Percentiles rank a stretch among this genome's conserved stretches.
Evolutionary conservation across 306 rosid genomes (phyloP).

Genomic region (Astragalus membranaceus): DNA sequence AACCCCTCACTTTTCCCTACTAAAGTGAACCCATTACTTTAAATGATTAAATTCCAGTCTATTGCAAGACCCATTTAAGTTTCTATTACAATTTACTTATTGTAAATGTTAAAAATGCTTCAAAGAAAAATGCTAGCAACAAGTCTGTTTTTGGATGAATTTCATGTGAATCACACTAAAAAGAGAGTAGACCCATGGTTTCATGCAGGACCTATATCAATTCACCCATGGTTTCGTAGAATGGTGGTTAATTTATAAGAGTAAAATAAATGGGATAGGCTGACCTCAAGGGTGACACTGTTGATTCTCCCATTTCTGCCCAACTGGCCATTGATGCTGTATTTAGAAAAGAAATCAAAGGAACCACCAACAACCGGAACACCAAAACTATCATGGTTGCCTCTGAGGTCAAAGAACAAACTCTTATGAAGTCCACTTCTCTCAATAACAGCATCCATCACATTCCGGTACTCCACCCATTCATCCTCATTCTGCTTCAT

Average conservation of each 20-base stretch:
- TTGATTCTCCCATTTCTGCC: constrained; percentile 52
- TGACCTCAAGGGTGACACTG: constrained; percentile 81
- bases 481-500: constrained; percentile 87
- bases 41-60: neutral
- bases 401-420: constrained; percentile 74
- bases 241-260: neutral
- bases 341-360: constrained; percentile 73
- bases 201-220: neutral
- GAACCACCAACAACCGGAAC: constrained; percentile 67
- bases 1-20: neutral
- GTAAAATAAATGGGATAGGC: constrained; percentile 7
- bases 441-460: constrained; percentile 56
- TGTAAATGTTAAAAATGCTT: neutral
- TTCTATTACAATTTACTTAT: neutral
- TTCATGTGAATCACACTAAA: neutral
- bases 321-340: constrained; percentile 74
- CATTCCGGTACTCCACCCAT: constrained; percentile 69
- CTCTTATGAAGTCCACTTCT: constrained; percentile 60
- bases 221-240: neutral
- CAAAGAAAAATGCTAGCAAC: neutral
- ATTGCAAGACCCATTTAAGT: neutral
- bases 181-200: neutral
- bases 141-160: neutral
- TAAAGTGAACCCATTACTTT: neutral
- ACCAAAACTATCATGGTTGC: constrained; percentile 89